phyloP scores from a whole-genome alignment of 495 filamentous ascomycete species.

The Umbilicaria muhlenbergii region DNA sequence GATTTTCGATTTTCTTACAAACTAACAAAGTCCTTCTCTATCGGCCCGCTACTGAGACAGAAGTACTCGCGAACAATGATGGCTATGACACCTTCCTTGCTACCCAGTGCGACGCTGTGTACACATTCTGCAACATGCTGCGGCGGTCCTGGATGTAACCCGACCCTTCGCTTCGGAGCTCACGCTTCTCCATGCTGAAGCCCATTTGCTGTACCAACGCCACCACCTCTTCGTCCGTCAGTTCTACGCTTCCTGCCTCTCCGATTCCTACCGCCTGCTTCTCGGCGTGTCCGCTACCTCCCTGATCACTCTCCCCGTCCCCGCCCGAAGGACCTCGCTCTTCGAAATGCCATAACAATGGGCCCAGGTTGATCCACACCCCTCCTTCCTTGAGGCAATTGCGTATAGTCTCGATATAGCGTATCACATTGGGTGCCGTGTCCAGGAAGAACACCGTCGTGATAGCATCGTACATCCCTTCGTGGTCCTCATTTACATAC shows the following conservation, averaged over 20 bases:
- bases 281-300: neutral
- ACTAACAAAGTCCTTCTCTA: too few relatives aligned
- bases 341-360: constrained; percentile 82
- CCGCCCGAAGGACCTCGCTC: constrained; percentile 6
- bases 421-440: constrained; percentile 82
- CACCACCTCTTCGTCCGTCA: constrained; percentile 77
- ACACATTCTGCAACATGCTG: constrained; percentile 75
- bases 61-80: too few relatives aligned
- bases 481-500: constrained; percentile 45
- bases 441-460: constrained; percentile 91
- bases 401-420: constrained; percentile 68
- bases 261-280: constrained; percentile 35
- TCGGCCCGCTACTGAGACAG: too few relatives aligned
- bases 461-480: constrained; percentile 59
- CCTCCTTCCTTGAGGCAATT: constrained; percentile 67
- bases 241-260: constrained; percentile 71
- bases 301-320: constrained; percentile 8
- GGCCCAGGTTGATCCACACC: constrained; percentile 78
- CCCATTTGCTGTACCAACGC: constrained; percentile 58
- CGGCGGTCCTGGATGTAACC: constrained; percentile 75
- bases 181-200: constrained; percentile 47
- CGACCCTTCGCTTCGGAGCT: constrained; percentile 28
- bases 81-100: constrained; percentile 44
- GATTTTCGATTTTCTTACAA: too few relatives aligned
- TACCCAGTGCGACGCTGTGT: constrained; percentile 66